Conservation (phyloP, 208 protist genomes). For the Leishmania aethiopica region DNA sequence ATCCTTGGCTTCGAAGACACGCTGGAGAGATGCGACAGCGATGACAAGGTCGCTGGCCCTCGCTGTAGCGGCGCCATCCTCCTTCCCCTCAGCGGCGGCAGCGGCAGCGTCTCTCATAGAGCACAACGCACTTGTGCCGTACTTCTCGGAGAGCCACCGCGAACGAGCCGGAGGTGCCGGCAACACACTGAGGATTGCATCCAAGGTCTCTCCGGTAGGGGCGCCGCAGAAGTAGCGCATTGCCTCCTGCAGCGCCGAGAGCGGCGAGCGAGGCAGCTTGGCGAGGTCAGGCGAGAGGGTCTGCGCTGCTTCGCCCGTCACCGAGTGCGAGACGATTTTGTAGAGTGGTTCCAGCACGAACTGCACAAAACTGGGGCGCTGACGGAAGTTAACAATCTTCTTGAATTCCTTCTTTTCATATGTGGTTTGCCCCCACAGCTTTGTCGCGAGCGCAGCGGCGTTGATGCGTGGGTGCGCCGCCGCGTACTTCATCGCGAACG, state of each 20-base stretch:
- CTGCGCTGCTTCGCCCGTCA: slow-evolving; percentile 59
- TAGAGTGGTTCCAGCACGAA: slow-evolving; percentile 99
- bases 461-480: slow-evolving; percentile 64
- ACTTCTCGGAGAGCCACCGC: slow-evolving; percentile 44
- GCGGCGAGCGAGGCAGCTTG: slow-evolving; percentile 61
- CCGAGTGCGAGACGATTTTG: slow-evolving; percentile 94
- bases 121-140: slow-evolving; percentile 33
- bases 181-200: slow-evolving; percentile 70
- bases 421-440: slow-evolving; percentile 98
- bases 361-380: slow-evolving; percentile 96
- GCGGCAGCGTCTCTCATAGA: background rate
- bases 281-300: slow-evolving; percentile 50
- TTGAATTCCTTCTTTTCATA: slow-evolving; percentile 80
- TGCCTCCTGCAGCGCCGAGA: slow-evolving; percentile 68
- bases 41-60: slow-evolving; percentile 24
- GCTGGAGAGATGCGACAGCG: slow-evolving; percentile 64
- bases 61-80: background rate
- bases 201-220: slow-evolving; percentile 49
- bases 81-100: background rate
- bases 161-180: slow-evolving; percentile 40
- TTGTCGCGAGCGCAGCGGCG: slow-evolving; percentile 74
- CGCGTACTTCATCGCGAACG: slow-evolving; percentile 96
- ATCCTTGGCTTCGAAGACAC: slow-evolving; percentile 41
- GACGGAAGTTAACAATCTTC: slow-evolving; percentile 57
- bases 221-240: slow-evolving; percentile 71